phyloP scores from a whole-genome alignment of 179 eudicot species.

The Sideroxylon spinosum region DNA sequence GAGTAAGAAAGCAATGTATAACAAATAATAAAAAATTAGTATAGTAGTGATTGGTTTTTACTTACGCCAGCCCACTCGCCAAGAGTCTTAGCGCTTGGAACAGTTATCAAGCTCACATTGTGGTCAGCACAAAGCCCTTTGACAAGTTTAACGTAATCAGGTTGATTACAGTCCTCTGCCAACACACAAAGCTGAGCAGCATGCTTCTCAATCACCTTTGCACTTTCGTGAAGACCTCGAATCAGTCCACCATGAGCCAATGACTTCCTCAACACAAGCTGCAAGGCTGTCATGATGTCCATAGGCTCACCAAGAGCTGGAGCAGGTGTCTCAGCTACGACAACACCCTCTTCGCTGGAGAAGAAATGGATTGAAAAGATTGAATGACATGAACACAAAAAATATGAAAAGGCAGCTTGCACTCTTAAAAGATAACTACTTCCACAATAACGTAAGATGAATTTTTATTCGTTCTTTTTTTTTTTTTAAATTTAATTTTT shows the following conservation, averaged over 20 bases:
- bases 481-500: too few species aligned
- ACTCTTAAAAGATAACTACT: too few species aligned
- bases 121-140: slow-evolving; percentile 41
- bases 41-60: not conserved
- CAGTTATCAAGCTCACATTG: slow-evolving; percentile 33
- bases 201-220: slow-evolving; percentile 41
- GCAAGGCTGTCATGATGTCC: slow-evolving; percentile 39
- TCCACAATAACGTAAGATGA: too few species aligned
- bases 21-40: too few species aligned
- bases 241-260: slow-evolving; percentile 33
- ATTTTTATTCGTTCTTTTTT: too few species aligned
- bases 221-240: slow-evolving; percentile 39
- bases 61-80: slow-evolving; percentile 49
- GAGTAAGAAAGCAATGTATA: too few species aligned
- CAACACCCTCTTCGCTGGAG: slow-evolving; percentile 31
- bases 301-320: slow-evolving; percentile 42
- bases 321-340: slow-evolving; percentile 24
- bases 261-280: slow-evolving; percentile 39
- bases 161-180: slow-evolving; percentile 44
- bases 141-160: slow-evolving; percentile 37
- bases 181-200: slow-evolving; percentile 40
- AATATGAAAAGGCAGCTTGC: too few species aligned
- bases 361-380: too few species aligned
- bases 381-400: too few species aligned
- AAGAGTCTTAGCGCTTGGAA: slow-evolving; percentile 38